These are phyloP conservation scores for Pichia sp. DNA, from an alignment of 1,139 yeast genomes.

Conservation along the genomic window DNA sequence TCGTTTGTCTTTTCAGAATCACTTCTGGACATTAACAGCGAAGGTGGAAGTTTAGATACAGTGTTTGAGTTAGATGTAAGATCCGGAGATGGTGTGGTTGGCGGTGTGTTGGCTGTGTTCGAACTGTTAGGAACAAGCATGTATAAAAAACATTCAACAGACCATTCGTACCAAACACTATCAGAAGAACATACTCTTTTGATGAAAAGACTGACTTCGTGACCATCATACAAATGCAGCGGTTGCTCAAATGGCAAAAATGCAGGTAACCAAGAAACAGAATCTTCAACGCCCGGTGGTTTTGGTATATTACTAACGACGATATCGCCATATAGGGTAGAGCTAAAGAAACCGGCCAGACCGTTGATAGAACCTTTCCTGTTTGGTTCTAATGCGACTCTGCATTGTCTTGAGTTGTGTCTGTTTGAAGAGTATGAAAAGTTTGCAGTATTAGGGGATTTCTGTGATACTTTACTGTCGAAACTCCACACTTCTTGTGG, in stretches of 20 bases:
- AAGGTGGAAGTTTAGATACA: slow-evolving; percentile 3
- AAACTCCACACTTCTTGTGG: slow-evolving; percentile 54
- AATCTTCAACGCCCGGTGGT: slow-evolving; percentile 16
- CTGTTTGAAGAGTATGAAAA: slow-evolving; percentile 14
- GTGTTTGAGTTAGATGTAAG: neutral
- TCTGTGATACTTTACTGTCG: slow-evolving; percentile 39
- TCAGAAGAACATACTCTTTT: slow-evolving; percentile 37
- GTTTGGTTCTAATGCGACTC: slow-evolving; percentile 28
- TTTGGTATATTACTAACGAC: slow-evolving; percentile 46
- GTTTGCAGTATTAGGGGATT: neutral
- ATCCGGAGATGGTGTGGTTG: slow-evolving; percentile 22
- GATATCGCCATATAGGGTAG: slow-evolving; percentile 59
- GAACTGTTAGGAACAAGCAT: slow-evolving; percentile 29
- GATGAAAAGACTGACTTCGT: slow-evolving; percentile 50
- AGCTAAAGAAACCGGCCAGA: slow-evolving; percentile 70
- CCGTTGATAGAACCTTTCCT: slow-evolving; percentile 64
- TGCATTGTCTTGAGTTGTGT: slow-evolving; percentile 24
- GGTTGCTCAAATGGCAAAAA: slow-evolving; percentile 66
- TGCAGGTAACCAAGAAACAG: slow-evolving; percentile 70
- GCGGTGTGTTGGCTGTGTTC: slow-evolving; percentile 11
- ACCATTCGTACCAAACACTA: slow-evolving; percentile 77
- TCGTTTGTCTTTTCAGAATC: slow-evolving; percentile 2
- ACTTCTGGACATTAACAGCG: slow-evolving; percentile 3
- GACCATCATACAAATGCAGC: slow-evolving; percentile 47
- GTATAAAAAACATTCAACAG: slow-evolving; percentile 49